Percentiles rank a stretch among this genome's conserved stretches.
phyloP scores from a whole-genome alignment of 139 green algal species.

The Yamagishiella unicocca region DNA sequence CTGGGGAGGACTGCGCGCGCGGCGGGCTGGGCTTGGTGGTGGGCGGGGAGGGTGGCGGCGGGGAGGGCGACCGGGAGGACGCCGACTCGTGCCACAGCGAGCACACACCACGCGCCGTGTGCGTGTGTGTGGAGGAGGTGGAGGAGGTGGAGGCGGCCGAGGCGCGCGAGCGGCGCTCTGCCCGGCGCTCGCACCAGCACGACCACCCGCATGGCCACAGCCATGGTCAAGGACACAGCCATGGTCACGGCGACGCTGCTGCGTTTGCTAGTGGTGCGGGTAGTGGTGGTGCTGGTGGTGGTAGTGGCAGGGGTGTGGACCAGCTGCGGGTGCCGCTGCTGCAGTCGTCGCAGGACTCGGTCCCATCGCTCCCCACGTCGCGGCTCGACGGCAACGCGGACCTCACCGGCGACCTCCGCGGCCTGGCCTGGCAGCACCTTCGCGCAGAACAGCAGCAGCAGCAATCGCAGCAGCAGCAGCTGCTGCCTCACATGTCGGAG shows the following conservation, averaged over 20 bases:
- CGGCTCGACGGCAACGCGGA: neutral
- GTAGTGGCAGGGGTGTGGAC: neutral
- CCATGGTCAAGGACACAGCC: neutral
- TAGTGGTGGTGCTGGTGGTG: neutral
- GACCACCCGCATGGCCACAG: neutral
- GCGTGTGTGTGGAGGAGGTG: slow-evolving; percentile 24
- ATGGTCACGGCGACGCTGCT: neutral
- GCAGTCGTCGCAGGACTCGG: neutral
- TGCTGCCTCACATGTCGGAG: neutral
- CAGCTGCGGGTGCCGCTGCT: slow-evolving; percentile 6
- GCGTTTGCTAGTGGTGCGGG: neutral
- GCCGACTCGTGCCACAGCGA: slow-evolving; percentile 30
- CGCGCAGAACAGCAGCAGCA: neutral
- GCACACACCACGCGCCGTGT: slow-evolving; percentile 9
- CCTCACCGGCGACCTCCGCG: neutral
- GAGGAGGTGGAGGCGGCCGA: neutral
- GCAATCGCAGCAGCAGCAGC: neutral
- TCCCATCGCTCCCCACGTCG: neutral
- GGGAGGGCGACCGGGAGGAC: neutral
- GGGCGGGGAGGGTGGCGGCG: neutral
- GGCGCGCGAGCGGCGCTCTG: neutral
- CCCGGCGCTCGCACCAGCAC: neutral
- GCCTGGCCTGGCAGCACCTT: neutral
- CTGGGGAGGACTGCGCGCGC: too few species aligned
- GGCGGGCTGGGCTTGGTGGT: too few species aligned